phyloP scores from a whole-genome alignment of 805 yeast species.

The Starmerella vitae region DNA sequence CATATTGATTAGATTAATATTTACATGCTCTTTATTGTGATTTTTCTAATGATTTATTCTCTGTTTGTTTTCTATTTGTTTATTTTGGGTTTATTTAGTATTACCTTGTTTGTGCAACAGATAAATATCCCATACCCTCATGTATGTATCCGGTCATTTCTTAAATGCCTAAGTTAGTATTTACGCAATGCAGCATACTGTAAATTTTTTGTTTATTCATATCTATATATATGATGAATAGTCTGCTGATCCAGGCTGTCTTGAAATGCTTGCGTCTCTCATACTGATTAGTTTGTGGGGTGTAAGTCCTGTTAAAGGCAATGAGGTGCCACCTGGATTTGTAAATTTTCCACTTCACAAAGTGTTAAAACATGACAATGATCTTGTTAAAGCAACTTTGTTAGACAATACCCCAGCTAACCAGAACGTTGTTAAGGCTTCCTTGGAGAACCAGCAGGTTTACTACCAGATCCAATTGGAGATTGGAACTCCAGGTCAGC shows the following conservation, averaged over 20 bases:
- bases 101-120: too few relatives aligned
- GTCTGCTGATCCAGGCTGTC: too few relatives aligned
- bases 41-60: too few relatives aligned
- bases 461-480: constrained; percentile 23
- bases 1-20: constrained; percentile 17
- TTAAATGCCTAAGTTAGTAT: background rate
- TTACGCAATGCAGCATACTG: background rate
- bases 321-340: background rate
- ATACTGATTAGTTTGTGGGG: background rate
- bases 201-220: too few relatives aligned
- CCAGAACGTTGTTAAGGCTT: background rate
- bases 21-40: too few relatives aligned
- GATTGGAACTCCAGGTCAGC: constrained; percentile 43
- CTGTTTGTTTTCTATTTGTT: too few relatives aligned
- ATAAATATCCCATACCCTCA: too few relatives aligned
- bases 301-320: too few relatives aligned
- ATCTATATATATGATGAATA: background rate
- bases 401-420: background rate
- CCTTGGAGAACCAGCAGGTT: constrained; percentile 11
- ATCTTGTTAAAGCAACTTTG: constrained; percentile 1
- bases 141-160: background rate
- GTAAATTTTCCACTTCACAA: constrained; percentile 9
- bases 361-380: background rate
- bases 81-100: too few relatives aligned
- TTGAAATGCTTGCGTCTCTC: background rate